Evolutionary conservation across 179 eudicot species (phyloP), one percentile per base, ranked within the genome.

Genomic region (Camellia oleifera): DNA sequence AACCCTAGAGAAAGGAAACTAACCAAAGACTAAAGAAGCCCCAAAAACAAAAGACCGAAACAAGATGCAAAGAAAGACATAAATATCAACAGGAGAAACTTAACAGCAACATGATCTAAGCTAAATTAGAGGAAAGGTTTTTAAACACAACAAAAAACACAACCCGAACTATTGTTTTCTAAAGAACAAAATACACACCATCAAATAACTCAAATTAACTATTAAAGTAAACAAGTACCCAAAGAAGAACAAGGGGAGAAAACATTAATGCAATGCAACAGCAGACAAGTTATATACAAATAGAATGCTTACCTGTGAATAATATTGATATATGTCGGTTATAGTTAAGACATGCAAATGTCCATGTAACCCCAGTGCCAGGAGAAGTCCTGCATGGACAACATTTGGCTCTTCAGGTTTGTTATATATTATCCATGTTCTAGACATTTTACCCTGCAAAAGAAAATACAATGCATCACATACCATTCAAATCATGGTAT

Each of bases 371-470:
- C 99, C 99, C 84, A 97, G 78, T 52, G 98, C 97, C 85, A 97
- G 91, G 77, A 97, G 98, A 81, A 97, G 94, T 70, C 99, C 99
- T 53, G 97, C 99, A 84, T 97, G 99, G 84, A 81, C 77, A 78
- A 89, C 88, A 84, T 88, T 89, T 78, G 97, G 92, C 85, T 94
- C 97, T 78, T 86, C 94, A 7, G 99, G 98, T 84, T 90, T 91
- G 87, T 94, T 97, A 83, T 97, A 97, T 68, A 88, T 86, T 79
- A 97, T 97, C 99, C 99, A 97, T 60, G 99, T 92, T 84, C 98
- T 91, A 65, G 99, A 90, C 89, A 94, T 87, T 88, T 91, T 94
- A 40, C 97, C 98, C 99, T 97, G 92, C 80, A 83, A 7, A 80
- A 53, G 44, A 69, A 45, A 74, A 80, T 42, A 40, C 64, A 60